Evolutionary conservation across 2,329 filamentous ascomycete genomes (phyloP).

Genomic region (Camillea tinctor): DNA sequence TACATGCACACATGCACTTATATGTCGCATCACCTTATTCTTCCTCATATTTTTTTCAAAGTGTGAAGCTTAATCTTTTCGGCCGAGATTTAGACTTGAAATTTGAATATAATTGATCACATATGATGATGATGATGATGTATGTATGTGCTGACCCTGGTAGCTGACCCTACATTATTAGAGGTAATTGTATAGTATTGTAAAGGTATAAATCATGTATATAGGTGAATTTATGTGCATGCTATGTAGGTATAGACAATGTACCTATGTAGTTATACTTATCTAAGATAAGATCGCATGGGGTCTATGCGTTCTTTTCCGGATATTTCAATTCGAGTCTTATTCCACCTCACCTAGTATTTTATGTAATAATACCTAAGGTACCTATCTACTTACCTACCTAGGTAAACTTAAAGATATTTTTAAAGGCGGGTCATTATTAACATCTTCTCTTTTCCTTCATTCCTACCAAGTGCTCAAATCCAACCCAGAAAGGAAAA

Average conservation of each 20-base stretch:
- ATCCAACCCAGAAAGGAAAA: neutral
- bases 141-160: neutral
- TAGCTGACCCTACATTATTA: neutral
- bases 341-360: neutral
- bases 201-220: conserved; percentile 7
- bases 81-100: too few species aligned
- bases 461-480: neutral
- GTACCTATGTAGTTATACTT: too few species aligned
- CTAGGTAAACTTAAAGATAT: too few species aligned
- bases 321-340: neutral
- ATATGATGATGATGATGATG: too few species aligned
- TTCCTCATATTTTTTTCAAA: neutral
- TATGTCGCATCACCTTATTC: neutral
- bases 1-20: neutral
- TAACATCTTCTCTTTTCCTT: too few species aligned
- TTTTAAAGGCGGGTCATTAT: too few species aligned
- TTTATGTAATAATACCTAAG: neutral
- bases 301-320: neutral
- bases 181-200: conserved; percentile 10
- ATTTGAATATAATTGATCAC: too few species aligned
- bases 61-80: too few species aligned
- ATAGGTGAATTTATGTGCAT: neutral
- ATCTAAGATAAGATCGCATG: neutral
- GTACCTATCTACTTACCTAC: neutral
- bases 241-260: neutral